Evolutionary conservation across 768 basidiomycete genomes (phyloP), one percentile per base, ranked within the genome.

Genomic region (Kwoniella heveanensis): DNA sequence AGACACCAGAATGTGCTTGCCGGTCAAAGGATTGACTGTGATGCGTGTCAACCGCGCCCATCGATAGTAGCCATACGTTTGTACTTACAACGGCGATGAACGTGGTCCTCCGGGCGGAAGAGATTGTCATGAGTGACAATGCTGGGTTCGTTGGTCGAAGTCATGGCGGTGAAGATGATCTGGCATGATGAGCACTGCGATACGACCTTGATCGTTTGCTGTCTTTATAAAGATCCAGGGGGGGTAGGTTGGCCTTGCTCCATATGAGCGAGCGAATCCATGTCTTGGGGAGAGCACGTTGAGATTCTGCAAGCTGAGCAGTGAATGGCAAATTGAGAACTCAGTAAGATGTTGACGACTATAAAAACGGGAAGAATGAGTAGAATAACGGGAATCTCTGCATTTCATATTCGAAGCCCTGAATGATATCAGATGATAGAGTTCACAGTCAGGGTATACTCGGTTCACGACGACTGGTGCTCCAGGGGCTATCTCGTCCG

Each of bases 1-100:
- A 39, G 91, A 92, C 36, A 92, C 89, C 32, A 94, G 86, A 58
- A 92, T 82, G 74, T 90, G 83, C 70, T 88, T 88, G 62, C 86
- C 84, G 0, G 85, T 87, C 62, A 94, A 84, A 2, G 92, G 90
- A 72, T 94, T 94, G 76, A 85, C 91, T 92, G 26, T 17, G 9
- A 50, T 9, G 19, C 21, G 21, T 50, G 19, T 10, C 48, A 50
- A 2, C 5, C 48, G 9, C 22, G 22, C 5, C 10, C 48, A 27
- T 5, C 5, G 48, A 50, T 17, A 17, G 10, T 50, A 6, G 2
- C 25, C 7, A n/a, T 19, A 47, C 46, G 21, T 2, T 15, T 21
- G 17, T 9, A 50, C 48, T 50, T 22, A 50, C 48, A 50, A 50
- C 48, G 48, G 25, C 48, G 48, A 27, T 50, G 48, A 22, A 50